These are phyloP conservation scores for Xanthoconium separans DNA, from an alignment of 1,284 basidiomycete genomes.

Conservation along the genomic window DNA sequence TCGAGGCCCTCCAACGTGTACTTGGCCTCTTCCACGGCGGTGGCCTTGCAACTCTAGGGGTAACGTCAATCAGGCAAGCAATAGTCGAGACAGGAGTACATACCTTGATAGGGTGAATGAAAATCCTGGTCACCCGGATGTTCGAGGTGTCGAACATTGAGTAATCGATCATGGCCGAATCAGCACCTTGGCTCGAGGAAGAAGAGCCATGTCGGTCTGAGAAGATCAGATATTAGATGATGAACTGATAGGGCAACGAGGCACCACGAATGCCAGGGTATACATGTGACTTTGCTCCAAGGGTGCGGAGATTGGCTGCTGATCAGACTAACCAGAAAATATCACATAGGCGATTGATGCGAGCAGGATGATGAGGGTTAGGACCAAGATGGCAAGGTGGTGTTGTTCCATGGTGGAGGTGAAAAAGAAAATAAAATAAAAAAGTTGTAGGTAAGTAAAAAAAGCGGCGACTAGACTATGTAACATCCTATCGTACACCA, in stretches of 20 bases:
- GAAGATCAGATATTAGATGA: constrained; percentile 15
- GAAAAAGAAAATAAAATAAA: no score
- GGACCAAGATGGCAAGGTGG: constrained; percentile 6
- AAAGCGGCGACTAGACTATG: background rate
- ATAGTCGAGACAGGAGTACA: constrained; percentile 3
- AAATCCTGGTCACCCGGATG: constrained; percentile 55
- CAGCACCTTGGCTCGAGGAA: background rate
- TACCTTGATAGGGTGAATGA: constrained; percentile 71
- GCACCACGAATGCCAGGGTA: background rate
- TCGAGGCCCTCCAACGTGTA: constrained; percentile 66
- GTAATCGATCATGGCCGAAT: constrained; percentile 6
- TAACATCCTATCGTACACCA: constrained; percentile 2
- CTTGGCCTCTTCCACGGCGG: constrained; percentile 50
- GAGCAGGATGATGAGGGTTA: constrained; percentile 8
- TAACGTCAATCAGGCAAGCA: constrained; percentile 1
- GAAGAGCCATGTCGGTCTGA: constrained; percentile 5
- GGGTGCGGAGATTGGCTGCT: background rate
- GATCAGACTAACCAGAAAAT: constrained; percentile 14
- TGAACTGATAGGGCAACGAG: background rate
- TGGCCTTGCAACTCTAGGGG: constrained; percentile 60
- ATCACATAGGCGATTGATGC: constrained; percentile 18
- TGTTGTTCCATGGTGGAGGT: background rate
- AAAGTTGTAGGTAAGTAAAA: background rate
- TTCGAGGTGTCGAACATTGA: constrained; percentile 33
- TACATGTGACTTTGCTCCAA: background rate